These are phyloP conservation scores for Spencermartinsiella ligniputridi DNA, from an alignment of 1,139 yeast genomes.

Conservation along the genomic window DNA sequence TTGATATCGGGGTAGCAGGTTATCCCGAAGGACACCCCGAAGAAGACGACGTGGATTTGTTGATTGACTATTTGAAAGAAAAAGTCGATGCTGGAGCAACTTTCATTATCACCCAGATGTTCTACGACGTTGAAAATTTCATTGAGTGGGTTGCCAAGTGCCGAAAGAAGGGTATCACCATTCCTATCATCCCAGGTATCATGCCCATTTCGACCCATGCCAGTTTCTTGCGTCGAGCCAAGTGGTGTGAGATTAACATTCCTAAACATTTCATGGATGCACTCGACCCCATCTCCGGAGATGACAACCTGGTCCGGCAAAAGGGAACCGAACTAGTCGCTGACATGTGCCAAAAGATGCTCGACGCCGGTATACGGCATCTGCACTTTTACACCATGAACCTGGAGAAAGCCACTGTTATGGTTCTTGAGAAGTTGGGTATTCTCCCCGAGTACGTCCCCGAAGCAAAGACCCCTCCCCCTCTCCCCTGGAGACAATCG, in stretches of 20 bases:
- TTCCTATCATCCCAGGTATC: constrained; percentile 94
- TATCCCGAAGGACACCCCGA: constrained; percentile 99
- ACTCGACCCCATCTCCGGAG: constrained; percentile 82
- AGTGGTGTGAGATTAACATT: constrained; percentile 82
- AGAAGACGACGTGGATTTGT: constrained; percentile 54
- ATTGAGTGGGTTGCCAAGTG: constrained; percentile 74
- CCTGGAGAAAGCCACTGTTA: constrained; percentile 81
- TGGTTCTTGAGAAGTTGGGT: constrained; percentile 75
- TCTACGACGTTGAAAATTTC: constrained; percentile 83
- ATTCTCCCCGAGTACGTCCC: constrained; percentile 39
- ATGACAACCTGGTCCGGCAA: constrained; percentile 83
- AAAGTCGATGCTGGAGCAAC: constrained; percentile 92
- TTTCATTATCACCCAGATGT: constrained; percentile 90
- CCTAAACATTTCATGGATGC: constrained; percentile 69
- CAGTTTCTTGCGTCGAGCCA: constrained; percentile 86
- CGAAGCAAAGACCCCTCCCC: constrained; percentile 22
- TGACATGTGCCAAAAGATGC: constrained; percentile 72
- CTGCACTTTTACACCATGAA: constrained; percentile 96
- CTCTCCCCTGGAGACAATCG: constrained; percentile 86
- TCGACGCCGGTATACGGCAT: constrained; percentile 77
- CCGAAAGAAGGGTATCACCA: constrained; percentile 67
- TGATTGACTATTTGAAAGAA: constrained; percentile 68
- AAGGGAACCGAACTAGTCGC: constrained; percentile 79
- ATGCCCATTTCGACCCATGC: constrained; percentile 97
- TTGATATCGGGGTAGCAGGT: constrained; percentile 88